Evolutionary conservation across 352 stramenopile species (phyloP).

Genomic region (Phytopythium oedochilum): DNA sequence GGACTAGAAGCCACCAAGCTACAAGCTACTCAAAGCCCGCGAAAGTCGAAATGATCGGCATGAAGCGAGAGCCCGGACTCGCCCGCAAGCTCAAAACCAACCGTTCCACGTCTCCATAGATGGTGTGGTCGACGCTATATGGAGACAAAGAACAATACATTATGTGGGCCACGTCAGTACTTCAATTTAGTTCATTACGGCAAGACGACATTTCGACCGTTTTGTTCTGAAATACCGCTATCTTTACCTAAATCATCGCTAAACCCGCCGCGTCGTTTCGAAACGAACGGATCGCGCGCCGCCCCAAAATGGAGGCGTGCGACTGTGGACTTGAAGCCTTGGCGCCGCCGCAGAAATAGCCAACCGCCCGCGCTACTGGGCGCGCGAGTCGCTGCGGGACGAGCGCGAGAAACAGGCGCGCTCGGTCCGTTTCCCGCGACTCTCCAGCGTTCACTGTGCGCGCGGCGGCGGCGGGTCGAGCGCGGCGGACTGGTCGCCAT

Average conservation of each 20-base stretch:
- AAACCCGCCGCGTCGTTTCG: conserved; percentile 21
- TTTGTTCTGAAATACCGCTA: not conserved
- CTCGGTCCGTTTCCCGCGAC: not conserved
- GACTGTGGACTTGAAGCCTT: not conserved
- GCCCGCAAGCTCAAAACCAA: too few relatives aligned
- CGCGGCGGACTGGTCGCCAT: not conserved
- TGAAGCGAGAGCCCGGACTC: too few relatives aligned
- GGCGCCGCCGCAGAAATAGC: not conserved
- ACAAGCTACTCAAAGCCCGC: too few relatives aligned
- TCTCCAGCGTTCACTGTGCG: too few relatives aligned
- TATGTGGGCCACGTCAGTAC: not conserved
- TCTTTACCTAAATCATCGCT: not conserved
- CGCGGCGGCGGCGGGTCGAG: too few relatives aligned
- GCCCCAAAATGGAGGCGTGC: not conserved
- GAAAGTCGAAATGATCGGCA: too few relatives aligned
- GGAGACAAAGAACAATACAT: too few relatives aligned
- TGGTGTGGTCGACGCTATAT: too few relatives aligned
- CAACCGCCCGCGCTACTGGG: not conserved
- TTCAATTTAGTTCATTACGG: not conserved
- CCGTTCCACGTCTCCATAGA: too few relatives aligned
- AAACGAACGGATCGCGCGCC: conserved; percentile 22
- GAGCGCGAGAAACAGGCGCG: not conserved
- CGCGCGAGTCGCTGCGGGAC: not conserved
- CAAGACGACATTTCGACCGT: too few relatives aligned
- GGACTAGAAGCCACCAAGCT: too few relatives aligned